Evolutionary conservation across 352 stramenopile species (phyloP), one percentile per base, ranked within the genome.

Genomic region (Blastocystis sp.): DNA sequence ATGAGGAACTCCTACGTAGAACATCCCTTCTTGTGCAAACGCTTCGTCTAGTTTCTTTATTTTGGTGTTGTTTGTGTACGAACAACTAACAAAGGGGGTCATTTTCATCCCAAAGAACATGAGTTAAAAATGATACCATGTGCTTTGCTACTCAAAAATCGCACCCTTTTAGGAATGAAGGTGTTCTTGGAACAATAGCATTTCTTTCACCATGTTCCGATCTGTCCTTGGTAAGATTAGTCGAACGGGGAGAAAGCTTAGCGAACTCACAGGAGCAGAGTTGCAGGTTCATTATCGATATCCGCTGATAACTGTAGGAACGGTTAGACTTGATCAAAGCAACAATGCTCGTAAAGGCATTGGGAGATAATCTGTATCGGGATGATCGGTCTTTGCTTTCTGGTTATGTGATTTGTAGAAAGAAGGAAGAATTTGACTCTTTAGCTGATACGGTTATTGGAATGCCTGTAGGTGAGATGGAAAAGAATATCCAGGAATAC

Each of bases 11-110:
- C 9, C 69, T 80, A n/a, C 69, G 69, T 35, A 80, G 69, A 80
- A 80, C 69, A 80, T 80, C 69, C 12, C 69, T 80, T 42, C 69
- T 80, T 12, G 69, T 80, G n/a, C 69, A 80, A 80, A 80, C 69
- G 11, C 42, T 39, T 58, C 69, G 43, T 42, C 69, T 80, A 2
- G 69, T 59, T 42, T 59, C 52, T 59, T 59, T 61, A 24, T 80
- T 42, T 80, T 80, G 58, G 16, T 77, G 7, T 19, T 19, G 24
- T n/a, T 46, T 77, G 65, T 77, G 51, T 56, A 6, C 35, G 51
- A 51, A 11, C 24, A 43, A 73, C 19, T 43, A 69, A 16, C 19
- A 32, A 35, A 14, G 19, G 58, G 32, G 58, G 16, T 43, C n/a
- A 24, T 69, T 7, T 32, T 14, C 24, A 42, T 74, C n/a, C 19